Evolutionary conservation across 2,329 filamentous ascomycete species (phyloP).

Genomic region (Neopestalotiopsis sp.): DNA sequence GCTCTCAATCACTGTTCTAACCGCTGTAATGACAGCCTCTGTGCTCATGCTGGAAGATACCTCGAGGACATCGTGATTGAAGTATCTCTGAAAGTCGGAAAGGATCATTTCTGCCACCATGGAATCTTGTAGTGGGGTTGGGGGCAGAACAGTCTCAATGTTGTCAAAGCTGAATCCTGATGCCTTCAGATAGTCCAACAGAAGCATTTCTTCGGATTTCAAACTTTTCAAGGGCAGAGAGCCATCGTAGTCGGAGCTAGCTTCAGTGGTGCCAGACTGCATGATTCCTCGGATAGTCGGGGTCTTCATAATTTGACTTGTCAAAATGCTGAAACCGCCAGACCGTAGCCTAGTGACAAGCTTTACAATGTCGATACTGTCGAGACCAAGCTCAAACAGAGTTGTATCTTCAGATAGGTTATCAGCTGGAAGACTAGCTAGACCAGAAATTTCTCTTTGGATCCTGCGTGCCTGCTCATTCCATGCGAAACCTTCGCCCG

Average conservation of each 20-base stretch:
- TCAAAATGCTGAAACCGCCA: constrained; percentile 62
- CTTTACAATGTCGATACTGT: constrained; percentile 92
- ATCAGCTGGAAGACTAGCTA: constrained; percentile 59
- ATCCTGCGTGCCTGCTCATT: constrained; percentile 56
- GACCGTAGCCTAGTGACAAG: constrained; percentile 74
- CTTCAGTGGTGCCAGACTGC: constrained; percentile 7
- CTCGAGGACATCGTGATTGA: constrained; percentile 80
- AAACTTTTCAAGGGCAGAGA: constrained; percentile 21
- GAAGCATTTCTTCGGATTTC: constrained; percentile 32
- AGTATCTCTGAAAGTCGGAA: constrained; percentile 78
- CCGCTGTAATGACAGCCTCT: constrained; percentile 62
- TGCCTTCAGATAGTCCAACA: constrained; percentile 43
- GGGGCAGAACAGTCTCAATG: constrained; percentile 69
- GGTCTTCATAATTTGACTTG: constrained; percentile 78
- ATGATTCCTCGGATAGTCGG: constrained; percentile 71
- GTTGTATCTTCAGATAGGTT: constrained; percentile 64
- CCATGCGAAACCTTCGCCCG: constrained; percentile 59
- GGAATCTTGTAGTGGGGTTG: constrained; percentile 84
- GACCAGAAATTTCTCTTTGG: constrained; percentile 63
- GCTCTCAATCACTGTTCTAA: constrained; percentile 59
- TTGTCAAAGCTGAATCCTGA: constrained; percentile 40
- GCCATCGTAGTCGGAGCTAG: not conserved
- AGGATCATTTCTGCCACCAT: constrained; percentile 83
- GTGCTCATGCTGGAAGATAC: constrained; percentile 61
- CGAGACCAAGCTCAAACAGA: constrained; percentile 82